These are phyloP conservation scores for Cercospora citrullina DNA, from an alignment of 2,329 filamentous ascomycete genomes.

Conservation along the genomic window DNA sequence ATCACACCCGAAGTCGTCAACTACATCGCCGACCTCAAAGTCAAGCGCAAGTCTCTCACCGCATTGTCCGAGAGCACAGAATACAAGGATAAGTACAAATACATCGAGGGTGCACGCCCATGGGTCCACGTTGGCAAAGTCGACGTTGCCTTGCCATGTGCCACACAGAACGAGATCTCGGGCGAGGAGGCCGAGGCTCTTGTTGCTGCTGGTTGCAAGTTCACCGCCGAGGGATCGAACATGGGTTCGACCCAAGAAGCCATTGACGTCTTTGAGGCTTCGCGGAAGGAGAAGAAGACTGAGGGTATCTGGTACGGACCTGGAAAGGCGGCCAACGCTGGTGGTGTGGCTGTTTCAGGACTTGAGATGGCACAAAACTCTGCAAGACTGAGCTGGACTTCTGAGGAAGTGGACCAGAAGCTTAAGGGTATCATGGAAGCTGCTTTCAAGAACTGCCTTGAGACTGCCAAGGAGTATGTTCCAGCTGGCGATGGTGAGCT, in stretches of 20 bases:
- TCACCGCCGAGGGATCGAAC: conserved; percentile 95
- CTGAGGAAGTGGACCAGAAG: conserved; percentile 60
- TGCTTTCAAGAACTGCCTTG: conserved; percentile 84
- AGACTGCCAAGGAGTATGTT: conserved; percentile 88
- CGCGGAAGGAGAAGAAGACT: conserved; percentile 68
- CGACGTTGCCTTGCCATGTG: conserved; percentile 87
- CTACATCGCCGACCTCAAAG: conserved; percentile 81
- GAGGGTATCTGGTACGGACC: conserved; percentile 90
- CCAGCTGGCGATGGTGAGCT: conserved; percentile 75
- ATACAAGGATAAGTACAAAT: conserved; percentile 71
- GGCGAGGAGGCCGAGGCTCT: conserved; percentile 85
- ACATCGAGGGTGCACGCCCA: conserved; percentile 81
- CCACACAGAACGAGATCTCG: conserved; percentile 97
- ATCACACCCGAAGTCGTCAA: conserved; percentile 80
- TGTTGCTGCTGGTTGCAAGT: conserved; percentile 72
- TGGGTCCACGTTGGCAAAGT: conserved; percentile 89
- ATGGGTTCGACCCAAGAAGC: conserved; percentile 98
- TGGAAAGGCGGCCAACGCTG: conserved; percentile 92
- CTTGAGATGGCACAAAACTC: conserved; percentile 99
- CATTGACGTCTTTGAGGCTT: conserved; percentile 86
- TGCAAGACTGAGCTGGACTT: conserved; percentile 77
- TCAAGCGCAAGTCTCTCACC: conserved; percentile 78
- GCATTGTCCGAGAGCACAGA: conserved; percentile 61
- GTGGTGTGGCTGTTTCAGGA: conserved; percentile 94
- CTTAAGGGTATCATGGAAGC: conserved; percentile 84